Evolutionary conservation across 306 rosid species (phyloP).

Genomic region (Heteromeles arbutifolia): DNA sequence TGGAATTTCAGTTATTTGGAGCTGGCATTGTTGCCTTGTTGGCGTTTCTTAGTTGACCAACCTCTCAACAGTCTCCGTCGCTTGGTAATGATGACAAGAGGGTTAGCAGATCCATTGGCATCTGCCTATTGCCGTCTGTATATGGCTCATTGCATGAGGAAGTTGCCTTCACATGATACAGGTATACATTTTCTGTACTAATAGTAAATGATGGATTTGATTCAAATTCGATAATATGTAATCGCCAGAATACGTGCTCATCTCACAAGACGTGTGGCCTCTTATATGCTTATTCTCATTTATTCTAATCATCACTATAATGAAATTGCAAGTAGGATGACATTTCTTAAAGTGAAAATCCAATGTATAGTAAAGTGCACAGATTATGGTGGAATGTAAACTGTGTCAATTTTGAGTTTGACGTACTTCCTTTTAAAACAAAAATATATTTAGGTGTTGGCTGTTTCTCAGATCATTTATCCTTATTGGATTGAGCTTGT

Average conservation of each 20-base stretch:
- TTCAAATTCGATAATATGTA: neutral
- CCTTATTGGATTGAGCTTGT: neutral
- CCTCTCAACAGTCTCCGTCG: conserved; percentile 59
- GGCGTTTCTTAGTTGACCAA: conserved; percentile 67
- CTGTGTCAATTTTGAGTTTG: neutral
- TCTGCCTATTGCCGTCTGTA: conserved; percentile 81
- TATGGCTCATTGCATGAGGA: conserved; percentile 65
- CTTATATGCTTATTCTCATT: neutral
- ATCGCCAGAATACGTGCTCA: neutral
- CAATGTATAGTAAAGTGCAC: neutral
- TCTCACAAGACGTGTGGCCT: neutral
- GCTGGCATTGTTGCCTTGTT: conserved; percentile 87
- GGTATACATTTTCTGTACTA: conserved; percentile 32
- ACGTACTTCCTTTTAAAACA: neutral
- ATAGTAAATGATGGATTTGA: neutral
- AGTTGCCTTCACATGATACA: conserved; percentile 60
- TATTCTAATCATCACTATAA: neutral
- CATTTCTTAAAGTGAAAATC: neutral
- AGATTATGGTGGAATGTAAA: neutral
- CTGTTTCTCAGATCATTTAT: neutral
- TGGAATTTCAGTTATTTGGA: conserved; percentile 71
- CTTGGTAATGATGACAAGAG: conserved; percentile 81
- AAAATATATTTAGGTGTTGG: neutral
- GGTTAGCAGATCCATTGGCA: conserved; percentile 89
- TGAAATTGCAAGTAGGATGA: neutral